phyloP scores from a whole-genome alignment of 768 basidiomycete species.

The Pleurotus ostreatus region DNA sequence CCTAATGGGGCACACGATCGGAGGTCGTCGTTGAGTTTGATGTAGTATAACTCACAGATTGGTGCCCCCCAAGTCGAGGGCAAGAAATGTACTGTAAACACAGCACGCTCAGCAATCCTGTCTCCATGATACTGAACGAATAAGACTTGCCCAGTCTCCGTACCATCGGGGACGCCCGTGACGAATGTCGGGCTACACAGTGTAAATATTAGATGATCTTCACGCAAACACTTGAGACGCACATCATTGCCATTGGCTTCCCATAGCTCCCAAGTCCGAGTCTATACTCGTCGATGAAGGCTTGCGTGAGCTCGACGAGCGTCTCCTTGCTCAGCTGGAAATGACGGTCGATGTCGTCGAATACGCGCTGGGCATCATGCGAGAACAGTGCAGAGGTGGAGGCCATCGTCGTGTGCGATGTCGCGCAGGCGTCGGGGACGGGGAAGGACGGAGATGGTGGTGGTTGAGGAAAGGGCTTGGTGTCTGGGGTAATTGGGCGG shows the following conservation, averaged over 20 bases:
- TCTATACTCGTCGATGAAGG: conserved; percentile 79
- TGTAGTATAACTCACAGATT: conserved; percentile 67
- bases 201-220: conserved; percentile 11
- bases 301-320: conserved; percentile 66
- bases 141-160: conserved; percentile 78
- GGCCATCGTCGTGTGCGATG: conserved; percentile 26
- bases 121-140: not conserved
- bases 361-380: conserved; percentile 40
- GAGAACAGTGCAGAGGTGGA: conserved; percentile 39
- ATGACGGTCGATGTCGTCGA: conserved; percentile 66
- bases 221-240: conserved; percentile 17
- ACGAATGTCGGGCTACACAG: conserved; percentile 84
- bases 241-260: conserved; percentile 93
- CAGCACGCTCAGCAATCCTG: not conserved
- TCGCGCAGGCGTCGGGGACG: not conserved
- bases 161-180: conserved; percentile 90
- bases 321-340: conserved; percentile 62
- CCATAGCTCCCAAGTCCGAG: conserved; percentile 71
- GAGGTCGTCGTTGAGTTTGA: not conserved
- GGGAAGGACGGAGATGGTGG: conserved; percentile 10
- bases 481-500: not conserved
- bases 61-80: conserved; percentile 95
- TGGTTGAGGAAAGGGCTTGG: conserved; percentile 11
- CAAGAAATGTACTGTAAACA: conserved; percentile 78
- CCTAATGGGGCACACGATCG: conserved; percentile 34